A percentile compares a stretch with the other conserved stretches of the same genome.
Conservation (phyloP, 2,329 filamentous ascomycete species). For the Verticillium dahliae region DNA sequence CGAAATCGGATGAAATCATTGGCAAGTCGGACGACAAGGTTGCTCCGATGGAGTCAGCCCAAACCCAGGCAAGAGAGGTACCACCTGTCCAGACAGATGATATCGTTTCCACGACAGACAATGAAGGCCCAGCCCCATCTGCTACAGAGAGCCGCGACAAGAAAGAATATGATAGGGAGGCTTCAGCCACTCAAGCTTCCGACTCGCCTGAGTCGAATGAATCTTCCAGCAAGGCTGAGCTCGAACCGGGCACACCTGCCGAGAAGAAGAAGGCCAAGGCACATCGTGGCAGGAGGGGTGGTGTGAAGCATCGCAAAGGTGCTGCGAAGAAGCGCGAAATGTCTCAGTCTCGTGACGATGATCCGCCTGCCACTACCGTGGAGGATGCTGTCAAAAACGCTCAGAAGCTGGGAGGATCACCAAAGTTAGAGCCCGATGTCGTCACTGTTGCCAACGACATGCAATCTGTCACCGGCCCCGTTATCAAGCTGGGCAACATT, state of each 20-base stretch:
- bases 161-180: slow-evolving; percentile 5
- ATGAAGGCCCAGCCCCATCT: background rate
- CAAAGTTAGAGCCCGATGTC: slow-evolving; percentile 55
- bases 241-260: slow-evolving; percentile 26
- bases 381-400: slow-evolving; percentile 57
- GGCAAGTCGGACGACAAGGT: background rate
- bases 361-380: slow-evolving; percentile 36
- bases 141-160: background rate
- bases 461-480: slow-evolving; percentile 51
- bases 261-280: slow-evolving; percentile 67
- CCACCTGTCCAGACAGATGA: background rate
- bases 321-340: slow-evolving; percentile 45
- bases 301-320: slow-evolving; percentile 60
- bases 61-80: background rate
- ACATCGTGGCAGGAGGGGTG: slow-evolving; percentile 65
- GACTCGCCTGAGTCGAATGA: background rate
- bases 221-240: slow-evolving; percentile 8
- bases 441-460: slow-evolving; percentile 51
- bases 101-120: too few relatives aligned
- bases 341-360: slow-evolving; percentile 43
- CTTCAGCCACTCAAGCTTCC: background rate
- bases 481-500: slow-evolving; percentile 56
- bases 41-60: background rate
- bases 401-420: slow-evolving; percentile 48
- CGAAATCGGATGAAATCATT: background rate